These are phyloP conservation scores for Trametes gibbosa DNA, from an alignment of 768 basidiomycete species.

Conservation along the genomic window DNA sequence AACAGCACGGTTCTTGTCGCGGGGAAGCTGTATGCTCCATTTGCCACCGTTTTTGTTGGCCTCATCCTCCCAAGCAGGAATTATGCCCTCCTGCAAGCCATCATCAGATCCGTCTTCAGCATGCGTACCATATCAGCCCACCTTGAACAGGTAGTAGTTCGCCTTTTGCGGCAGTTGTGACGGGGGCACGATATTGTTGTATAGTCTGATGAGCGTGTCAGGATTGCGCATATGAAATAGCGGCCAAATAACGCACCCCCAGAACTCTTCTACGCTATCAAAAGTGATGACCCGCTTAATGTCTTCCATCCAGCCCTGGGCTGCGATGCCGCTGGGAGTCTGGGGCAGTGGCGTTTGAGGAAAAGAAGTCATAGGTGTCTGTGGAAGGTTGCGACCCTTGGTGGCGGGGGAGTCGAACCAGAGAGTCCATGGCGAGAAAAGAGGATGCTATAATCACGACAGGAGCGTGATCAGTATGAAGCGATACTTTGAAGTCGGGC, in stretches of 20 bases:
- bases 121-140: conserved; percentile 32
- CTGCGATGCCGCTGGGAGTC: conserved; percentile 72
- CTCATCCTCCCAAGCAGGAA: conserved; percentile 96
- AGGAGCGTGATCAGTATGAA: not conserved
- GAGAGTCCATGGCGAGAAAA: conserved; percentile 93
- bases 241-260: conserved; percentile 68
- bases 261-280: conserved; percentile 98
- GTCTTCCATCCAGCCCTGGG: conserved; percentile 97
- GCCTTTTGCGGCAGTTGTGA: conserved; percentile 91
- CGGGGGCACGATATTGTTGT: conserved; percentile 97
- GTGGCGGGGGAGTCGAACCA: conserved; percentile 97
- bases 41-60: conserved; percentile 98
- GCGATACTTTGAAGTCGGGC: too few relatives aligned
- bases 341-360: conserved; percentile 77
- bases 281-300: conserved; percentile 96
- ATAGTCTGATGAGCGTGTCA: conserved; percentile 52
- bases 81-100: conserved; percentile 76
- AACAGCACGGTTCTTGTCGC: conserved; percentile 81
- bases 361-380: conserved; percentile 75
- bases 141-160: conserved; percentile 99
- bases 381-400: conserved; percentile 85
- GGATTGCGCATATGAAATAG: not conserved
- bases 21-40: conserved; percentile 97
- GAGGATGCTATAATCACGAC: conserved; percentile 64
- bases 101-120: not conserved